Evolutionary conservation across 2,329 filamentous ascomycete genomes (phyloP).

Genomic region (Clarireedia paspali): DNA sequence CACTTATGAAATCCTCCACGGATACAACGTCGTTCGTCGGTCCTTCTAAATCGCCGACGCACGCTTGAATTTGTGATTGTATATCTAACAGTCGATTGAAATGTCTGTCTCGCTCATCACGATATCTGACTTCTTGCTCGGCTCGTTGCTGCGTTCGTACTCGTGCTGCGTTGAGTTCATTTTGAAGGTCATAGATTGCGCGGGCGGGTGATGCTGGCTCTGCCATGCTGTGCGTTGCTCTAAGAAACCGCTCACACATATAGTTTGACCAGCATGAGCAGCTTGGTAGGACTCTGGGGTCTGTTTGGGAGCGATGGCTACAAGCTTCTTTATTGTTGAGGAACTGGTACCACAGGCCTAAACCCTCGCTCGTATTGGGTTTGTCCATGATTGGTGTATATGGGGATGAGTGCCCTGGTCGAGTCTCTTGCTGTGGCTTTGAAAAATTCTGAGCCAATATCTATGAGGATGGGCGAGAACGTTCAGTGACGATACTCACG

Average conservation of each 20-base stretch:
- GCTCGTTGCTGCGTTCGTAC: not conserved
- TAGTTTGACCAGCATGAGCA: not conserved
- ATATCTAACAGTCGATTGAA: constrained; percentile 7
- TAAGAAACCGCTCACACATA: not conserved
- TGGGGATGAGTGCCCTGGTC: not conserved
- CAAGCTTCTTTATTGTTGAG: not conserved
- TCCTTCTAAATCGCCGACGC: constrained; percentile 2
- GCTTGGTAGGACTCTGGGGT: not conserved
- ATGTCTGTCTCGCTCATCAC: constrained; percentile 5
- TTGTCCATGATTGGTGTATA: not conserved
- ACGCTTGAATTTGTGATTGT: not conserved
- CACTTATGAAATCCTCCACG: constrained; percentile 1
- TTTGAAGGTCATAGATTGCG: not conserved
- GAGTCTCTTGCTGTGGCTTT: not conserved
- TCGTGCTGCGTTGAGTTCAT: not conserved
- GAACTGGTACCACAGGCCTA: not conserved
- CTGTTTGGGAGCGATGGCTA: not conserved
- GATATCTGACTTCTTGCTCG: not conserved
- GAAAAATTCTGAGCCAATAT: not conserved
- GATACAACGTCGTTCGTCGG: not conserved
- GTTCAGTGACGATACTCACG: too few species aligned
- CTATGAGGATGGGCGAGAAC: too few species aligned
- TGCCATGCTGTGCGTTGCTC: not conserved
- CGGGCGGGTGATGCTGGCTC: not conserved
- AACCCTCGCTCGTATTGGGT: not conserved